Evolutionary conservation across 768 basidiomycete genomes (phyloP), one percentile per base, ranked within the genome.

Genomic region (Leccinellum rugosiceps): DNA sequence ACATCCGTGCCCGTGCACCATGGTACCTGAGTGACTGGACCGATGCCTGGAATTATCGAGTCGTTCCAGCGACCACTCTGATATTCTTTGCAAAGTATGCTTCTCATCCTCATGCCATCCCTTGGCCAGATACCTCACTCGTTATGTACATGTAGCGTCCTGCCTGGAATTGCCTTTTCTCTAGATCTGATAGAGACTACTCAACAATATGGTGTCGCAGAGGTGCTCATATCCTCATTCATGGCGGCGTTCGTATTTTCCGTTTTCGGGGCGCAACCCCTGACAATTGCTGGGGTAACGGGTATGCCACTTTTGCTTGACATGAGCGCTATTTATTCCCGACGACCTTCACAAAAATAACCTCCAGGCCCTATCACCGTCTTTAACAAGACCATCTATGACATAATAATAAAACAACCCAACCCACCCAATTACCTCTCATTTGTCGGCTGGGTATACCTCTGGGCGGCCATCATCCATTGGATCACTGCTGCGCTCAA

Each of bases 151-250:
- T 52, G 5, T 63, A 90, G 89, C 61, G 85, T 94, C n/a, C 78
- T 94, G 17, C 92, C 94, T 15, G 92, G 90, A 9, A 88, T 95
- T 46, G 94, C 95, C 2, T 97, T 97, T 71, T 93, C 92, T 21
- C 70, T 97, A 52, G 92, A 95, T 68, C 76, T 97, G 14, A 96
- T 95, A 70, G 91, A 95, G 71, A 94, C 92, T 0, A 94, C 93
- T 1, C 80, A 84, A 23, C 82, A 92, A 65, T 96, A 97, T 73
- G 94, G 94, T 3, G 91, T 97, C 14, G 78, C 90, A 2, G 95
- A 97, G 71, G 90, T 94, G 6, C 76, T 96, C 0, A 63, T 90
- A 8, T 83, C 87, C 2, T 88, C 91, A 0, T 95, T 94, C 73
- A 88, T 96, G 85, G 89, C 92, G 1, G 90, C 94, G 0, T 89